Evolutionary conservation across 768 basidiomycete genomes (phyloP).

Genomic region (Amanita thiersii): DNA sequence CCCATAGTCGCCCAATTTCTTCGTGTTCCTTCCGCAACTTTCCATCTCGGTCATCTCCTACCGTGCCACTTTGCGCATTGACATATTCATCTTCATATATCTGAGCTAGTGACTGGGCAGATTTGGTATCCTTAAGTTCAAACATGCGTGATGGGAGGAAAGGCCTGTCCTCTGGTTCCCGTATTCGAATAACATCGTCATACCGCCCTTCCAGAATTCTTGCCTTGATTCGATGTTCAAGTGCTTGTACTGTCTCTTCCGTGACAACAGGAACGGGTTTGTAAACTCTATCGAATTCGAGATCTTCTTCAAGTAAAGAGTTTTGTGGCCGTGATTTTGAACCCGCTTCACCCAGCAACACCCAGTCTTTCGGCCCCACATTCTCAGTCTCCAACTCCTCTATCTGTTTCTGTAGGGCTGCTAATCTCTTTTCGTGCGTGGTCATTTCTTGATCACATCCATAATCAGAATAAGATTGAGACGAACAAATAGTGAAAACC

Average conservation of each 20-base stretch:
- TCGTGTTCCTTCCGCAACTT: slow-evolving; percentile 85
- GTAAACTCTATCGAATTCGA: slow-evolving; percentile 88
- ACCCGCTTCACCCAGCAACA: slow-evolving; percentile 83
- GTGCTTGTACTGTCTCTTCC: slow-evolving; percentile 69
- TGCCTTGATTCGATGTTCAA: slow-evolving; percentile 89
- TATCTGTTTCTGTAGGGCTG: slow-evolving; percentile 72
- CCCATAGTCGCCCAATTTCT: slow-evolving; percentile 80
- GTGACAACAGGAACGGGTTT: slow-evolving; percentile 87
- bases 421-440: slow-evolving; percentile 73
- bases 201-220: slow-evolving; percentile 80
- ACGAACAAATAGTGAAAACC: too few relatives aligned
- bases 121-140: slow-evolving; percentile 86
- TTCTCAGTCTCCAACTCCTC: slow-evolving; percentile 78
- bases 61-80: slow-evolving; percentile 50
- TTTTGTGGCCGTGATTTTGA: slow-evolving; percentile 82
- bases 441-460: slow-evolving; percentile 43
- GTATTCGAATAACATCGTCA: slow-evolving; percentile 87
- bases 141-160: slow-evolving; percentile 88
- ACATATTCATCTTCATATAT: slow-evolving; percentile 93
- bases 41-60: slow-evolving; percentile 75
- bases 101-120: slow-evolving; percentile 83
- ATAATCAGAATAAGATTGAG: neutral
- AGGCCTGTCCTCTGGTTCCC: slow-evolving; percentile 71
- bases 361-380: slow-evolving; percentile 87
- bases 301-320: slow-evolving; percentile 85